Evolutionary conservation across 2,329 filamentous ascomycete genomes (phyloP), one percentile per base, ranked within the genome.

Genomic region (Laburnicola sp.): DNA sequence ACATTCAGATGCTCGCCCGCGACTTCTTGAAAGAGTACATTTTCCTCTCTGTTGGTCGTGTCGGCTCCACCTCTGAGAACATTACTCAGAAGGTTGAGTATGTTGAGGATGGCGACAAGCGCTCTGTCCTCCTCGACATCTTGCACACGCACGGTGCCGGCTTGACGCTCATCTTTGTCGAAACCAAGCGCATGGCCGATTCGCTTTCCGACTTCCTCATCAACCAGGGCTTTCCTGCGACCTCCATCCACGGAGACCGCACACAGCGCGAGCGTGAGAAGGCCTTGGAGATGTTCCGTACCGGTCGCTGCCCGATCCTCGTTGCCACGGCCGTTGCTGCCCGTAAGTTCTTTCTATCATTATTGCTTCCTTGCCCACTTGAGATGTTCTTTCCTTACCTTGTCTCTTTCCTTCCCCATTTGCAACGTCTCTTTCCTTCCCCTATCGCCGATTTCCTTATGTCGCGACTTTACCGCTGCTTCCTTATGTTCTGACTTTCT

Each of bases 21-120:
- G 94, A 99, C 75, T 99, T 99, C 84, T 80, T 99, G 73, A 97
- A 96, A 82, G 94, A 99, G 73, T 99, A 99, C 80, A 86, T 99
- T 70, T 99, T 99, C 86, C 83, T 99, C 68, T 99, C 94, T 11
- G 94, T 99, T 64, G 94, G 93, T 69, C 93, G 94, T 84, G 16
- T 16, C 16, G 94, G 94, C 76, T 97, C 94, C 45, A 97, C 94
- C 28, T 97, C 94, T n/a, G 93, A 97, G 85, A 99, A 97, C 83
- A 97, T 99, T 58, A 97, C 94, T 48, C 94, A 99, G 78, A 96
- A 96, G 82, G 86, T 99, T 49, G 93, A 97, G 78, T 97, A 97
- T 66, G 89, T 97, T 54, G 93, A 97, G 79, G 94, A 97, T 66
- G 78, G 85, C 57, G 94, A 99, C 83, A 99, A 99, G 86, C 91